Evolutionary conservation across 192 early-diverging fungal genomes (phyloP), one percentile per base, ranked within the genome.

Genomic region (Rhizophagus clarus): DNA sequence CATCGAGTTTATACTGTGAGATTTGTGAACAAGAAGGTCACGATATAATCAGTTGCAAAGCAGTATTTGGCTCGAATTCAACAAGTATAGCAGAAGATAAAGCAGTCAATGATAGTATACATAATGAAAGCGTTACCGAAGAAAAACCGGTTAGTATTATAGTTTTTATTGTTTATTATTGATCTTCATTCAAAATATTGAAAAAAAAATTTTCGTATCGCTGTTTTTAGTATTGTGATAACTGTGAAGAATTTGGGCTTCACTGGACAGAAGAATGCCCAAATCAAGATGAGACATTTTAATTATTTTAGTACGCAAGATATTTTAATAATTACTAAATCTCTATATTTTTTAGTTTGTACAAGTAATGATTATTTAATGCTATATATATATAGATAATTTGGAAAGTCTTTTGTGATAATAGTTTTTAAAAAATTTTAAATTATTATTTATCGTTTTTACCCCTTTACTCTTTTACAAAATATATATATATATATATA

Each of bases 201-300:
- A 22, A 17, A 49, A 26, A 22, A 17, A 7, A n/a, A 5, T 34
- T 31, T 4, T 69, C 4, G 61, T 22, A 6, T 76, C 26, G 28
- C 3, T 60, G 76, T 79, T 68, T 17, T 72, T 82, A 91, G 82
- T 95, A 91, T 79, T 95, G 93, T 78, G 92, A 93, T 51, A 92
- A 93, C 82, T 95, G 93, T 83, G 93, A 95, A 76, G 87, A 87
- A 60, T 89, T 89, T 86, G 89, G 83, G 12, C 84, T 83, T n/a
- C 92, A 95, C 69, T 88, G 89, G 81, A 95, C 92, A 1, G 87
- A 90, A 40, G 87, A 91, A 60, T 95, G 92, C 77, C 93, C 92
- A 17, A 90, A 92, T 79, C 88, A 87, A 80, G 89, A 93, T 64
- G 92, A 91, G 76, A 91, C 90, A 62, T 93, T 91, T 81, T 93